Conservation (phyloP, 805 yeast genomes). For the Suhomyces xylopsoci region DNA sequence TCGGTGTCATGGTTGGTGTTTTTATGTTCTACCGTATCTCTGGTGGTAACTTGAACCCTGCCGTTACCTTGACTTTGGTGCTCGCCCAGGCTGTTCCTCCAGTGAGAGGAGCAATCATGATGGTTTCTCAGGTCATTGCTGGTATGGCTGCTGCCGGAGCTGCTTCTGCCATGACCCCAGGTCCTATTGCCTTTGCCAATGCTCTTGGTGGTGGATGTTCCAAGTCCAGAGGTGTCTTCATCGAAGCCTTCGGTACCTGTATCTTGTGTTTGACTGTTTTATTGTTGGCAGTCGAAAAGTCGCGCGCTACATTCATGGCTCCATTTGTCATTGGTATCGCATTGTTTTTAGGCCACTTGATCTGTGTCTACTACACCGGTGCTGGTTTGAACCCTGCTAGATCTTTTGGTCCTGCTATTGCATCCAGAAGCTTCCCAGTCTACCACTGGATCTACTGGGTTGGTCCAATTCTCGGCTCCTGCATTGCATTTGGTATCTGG, state of each 20-base stretch:
- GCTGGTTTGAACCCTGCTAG: slow-evolving; percentile 93
- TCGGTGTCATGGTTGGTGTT: slow-evolving; percentile 74
- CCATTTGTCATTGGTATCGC: slow-evolving; percentile 83
- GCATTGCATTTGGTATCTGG: slow-evolving; percentile 66
- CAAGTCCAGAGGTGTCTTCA: slow-evolving; percentile 69
- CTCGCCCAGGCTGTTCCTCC: slow-evolving; percentile 73
- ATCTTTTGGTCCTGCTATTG: slow-evolving; percentile 80
- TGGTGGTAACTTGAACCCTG: slow-evolving; percentile 90
- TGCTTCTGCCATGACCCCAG: slow-evolving; percentile 82
- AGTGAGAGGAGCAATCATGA: slow-evolving; percentile 62
- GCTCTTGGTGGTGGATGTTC: slow-evolving; percentile 70
- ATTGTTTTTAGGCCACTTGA: slow-evolving; percentile 76
- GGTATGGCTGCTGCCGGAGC: slow-evolving; percentile 94
- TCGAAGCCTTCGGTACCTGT: slow-evolving; percentile 79
- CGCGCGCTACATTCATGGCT: slow-evolving; percentile 70
- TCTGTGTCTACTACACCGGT: slow-evolving; percentile 80
- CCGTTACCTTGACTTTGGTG: slow-evolving; percentile 73
- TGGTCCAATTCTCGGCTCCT: slow-evolving; percentile 76
- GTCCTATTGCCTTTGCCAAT: slow-evolving; percentile 67
- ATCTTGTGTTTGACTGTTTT: slow-evolving; percentile 72
- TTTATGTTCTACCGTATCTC: slow-evolving; percentile 69
- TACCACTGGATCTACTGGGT: slow-evolving; percentile 94
- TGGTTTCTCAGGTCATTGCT: slow-evolving; percentile 68
- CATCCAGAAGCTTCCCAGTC: slow-evolving; percentile 66
- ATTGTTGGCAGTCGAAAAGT: slow-evolving; percentile 81